These are phyloP conservation scores for Pseudozyma thailandica DNA, from an alignment of 1,284 basidiomycete genomes.

Conservation along the genomic window DNA sequence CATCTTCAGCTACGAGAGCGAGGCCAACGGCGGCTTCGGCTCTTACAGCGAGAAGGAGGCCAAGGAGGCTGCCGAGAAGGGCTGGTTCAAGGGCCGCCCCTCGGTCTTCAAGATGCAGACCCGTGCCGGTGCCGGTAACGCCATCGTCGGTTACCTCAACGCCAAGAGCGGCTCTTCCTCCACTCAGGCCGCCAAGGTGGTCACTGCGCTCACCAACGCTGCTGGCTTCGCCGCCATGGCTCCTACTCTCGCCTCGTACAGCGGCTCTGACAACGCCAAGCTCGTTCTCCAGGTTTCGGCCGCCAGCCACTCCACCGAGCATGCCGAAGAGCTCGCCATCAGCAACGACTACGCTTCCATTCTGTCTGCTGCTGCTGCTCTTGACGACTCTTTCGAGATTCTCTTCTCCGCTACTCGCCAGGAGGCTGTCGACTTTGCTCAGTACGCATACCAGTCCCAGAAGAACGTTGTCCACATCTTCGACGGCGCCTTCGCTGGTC, in stretches of 20 bases:
- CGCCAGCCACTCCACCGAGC: conserved; percentile 57
- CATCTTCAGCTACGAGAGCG: conserved; percentile 67
- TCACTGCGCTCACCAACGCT: conserved; percentile 65
- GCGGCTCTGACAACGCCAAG: conserved; percentile 46
- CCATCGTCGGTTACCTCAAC: conserved; percentile 64
- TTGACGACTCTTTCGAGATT: conserved; percentile 59
- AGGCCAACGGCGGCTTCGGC: conserved; percentile 61
- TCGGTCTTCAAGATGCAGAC: conserved; percentile 66
- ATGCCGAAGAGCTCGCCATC: conserved; percentile 48
- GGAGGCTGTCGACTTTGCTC: conserved; percentile 64
- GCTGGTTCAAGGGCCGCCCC: conserved; percentile 50
- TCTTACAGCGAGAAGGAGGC: conserved; percentile 60
- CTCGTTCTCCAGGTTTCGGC: conserved; percentile 66
- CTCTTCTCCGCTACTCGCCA: conserved; percentile 60
- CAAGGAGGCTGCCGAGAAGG: conserved; percentile 31
- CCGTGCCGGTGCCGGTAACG: conserved; percentile 74
- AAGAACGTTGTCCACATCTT: conserved; percentile 65
- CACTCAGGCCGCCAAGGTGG: conserved; percentile 44
- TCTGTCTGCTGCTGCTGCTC: conserved; percentile 58
- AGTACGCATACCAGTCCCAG: conserved; percentile 57
- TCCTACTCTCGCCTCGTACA: conserved; percentile 58
- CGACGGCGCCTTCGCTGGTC: conserved; percentile 64
- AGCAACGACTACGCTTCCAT: conserved; percentile 66
- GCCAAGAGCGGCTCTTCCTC: conserved; percentile 48
- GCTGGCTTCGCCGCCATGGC: conserved; percentile 63